These are phyloP conservation scores for Rubroboletus satanas DNA, from an alignment of 768 basidiomycete species.

Conservation along the genomic window DNA sequence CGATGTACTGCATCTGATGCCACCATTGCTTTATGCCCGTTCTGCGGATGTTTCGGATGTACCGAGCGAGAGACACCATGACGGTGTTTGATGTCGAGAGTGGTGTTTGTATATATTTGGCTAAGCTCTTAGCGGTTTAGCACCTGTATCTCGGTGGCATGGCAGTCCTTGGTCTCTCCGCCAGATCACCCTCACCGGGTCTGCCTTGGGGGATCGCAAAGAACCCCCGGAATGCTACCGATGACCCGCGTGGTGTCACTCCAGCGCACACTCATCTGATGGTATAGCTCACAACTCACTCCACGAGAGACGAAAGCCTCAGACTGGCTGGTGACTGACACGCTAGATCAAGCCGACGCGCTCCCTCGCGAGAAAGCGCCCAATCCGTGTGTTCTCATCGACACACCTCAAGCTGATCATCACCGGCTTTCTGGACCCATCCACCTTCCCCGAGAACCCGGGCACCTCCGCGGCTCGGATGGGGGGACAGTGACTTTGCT, in stretches of 20 bases:
- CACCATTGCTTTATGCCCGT: constrained; percentile 86
- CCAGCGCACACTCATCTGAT: too few species aligned
- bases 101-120: constrained; percentile 25
- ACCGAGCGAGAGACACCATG: constrained; percentile 75
- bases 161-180: too few species aligned
- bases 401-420: not conserved
- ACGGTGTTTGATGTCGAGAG: constrained; percentile 3
- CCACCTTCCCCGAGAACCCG: not conserved
- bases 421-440: not conserved
- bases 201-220: not conserved
- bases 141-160: not conserved
- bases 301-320: not conserved
- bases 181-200: not conserved
- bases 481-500: not conserved
- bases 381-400: not conserved
- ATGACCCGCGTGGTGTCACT: too few species aligned
- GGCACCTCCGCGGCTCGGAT: not conserved
- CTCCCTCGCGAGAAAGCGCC: not conserved
- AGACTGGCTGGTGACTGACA: not conserved
- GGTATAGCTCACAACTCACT: not conserved
- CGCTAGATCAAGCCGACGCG: not conserved
- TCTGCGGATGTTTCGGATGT: constrained; percentile 69
- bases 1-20: constrained; percentile 89
- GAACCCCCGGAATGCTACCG: too few species aligned
- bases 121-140: not conserved